A percentile compares a stretch with the other conserved stretches of the same genome.
These are phyloP conservation scores for Aspergillus ostianus DNA, from an alignment of 495 filamentous ascomycete species.

Conservation along the genomic window DNA sequence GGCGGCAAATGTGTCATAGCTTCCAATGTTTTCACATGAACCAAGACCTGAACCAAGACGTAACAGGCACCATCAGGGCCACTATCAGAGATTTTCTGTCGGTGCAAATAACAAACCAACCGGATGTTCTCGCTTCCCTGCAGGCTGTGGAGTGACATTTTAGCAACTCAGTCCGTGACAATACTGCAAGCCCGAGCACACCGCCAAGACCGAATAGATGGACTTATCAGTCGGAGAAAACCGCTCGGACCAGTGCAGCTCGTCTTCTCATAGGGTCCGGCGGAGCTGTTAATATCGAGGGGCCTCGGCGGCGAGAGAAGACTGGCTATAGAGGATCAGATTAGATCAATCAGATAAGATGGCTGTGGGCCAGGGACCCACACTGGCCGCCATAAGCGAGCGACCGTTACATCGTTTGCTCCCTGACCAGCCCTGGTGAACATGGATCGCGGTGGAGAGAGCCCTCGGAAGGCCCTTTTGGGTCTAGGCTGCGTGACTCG, in stretches of 20 bases:
- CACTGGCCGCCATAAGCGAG: background rate
- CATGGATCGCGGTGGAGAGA: background rate
- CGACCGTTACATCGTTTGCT: constrained; percentile 1
- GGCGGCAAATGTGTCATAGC: constrained; percentile 6
- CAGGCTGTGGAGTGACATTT: constrained; percentile 5
- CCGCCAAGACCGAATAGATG: constrained; percentile 16
- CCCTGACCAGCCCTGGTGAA: background rate
- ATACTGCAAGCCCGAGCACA: background rate
- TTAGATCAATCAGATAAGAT: constrained; percentile 22
- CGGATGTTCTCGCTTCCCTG: constrained; percentile 1
- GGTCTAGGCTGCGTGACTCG: background rate
- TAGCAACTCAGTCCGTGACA: background rate
- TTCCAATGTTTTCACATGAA: constrained; percentile 1
- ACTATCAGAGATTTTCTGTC: background rate
- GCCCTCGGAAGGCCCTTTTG: background rate
- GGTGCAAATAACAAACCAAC: background rate
- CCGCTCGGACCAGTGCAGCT: background rate
- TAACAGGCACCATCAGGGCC: constrained; percentile 1
- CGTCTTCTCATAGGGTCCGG: background rate
- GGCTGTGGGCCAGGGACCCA: constrained; percentile 8
- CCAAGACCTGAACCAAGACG: constrained; percentile 5
- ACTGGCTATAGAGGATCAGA: constrained; percentile 7
- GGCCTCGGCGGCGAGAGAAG: too few relatives aligned
- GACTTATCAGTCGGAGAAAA: constrained; percentile 13
- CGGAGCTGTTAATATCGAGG: background rate